A percentile compares a stretch with the other conserved stretches of the same genome.
These are phyloP conservation scores for Amauroascus niger DNA, from an alignment of 2,329 filamentous ascomycete genomes.

Conservation along the genomic window DNA sequence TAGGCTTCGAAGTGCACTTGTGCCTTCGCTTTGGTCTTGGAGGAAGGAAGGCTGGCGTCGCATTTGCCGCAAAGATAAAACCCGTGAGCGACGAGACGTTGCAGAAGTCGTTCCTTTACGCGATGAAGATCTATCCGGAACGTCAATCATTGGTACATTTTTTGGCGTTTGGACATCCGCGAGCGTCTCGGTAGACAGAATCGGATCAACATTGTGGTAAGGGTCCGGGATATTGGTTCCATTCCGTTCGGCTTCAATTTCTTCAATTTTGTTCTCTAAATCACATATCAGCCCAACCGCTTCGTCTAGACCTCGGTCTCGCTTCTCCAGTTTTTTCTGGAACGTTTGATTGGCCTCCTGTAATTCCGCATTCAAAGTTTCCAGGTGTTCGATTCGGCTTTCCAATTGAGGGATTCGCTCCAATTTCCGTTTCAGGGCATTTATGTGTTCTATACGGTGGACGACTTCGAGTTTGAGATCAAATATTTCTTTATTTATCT, in stretches of 20 bases:
- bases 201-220: not conserved
- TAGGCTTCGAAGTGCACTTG: slow-evolving; percentile 33
- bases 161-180: slow-evolving; percentile 20
- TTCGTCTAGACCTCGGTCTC: slow-evolving; percentile 35
- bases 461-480: slow-evolving; percentile 37
- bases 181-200: not conserved
- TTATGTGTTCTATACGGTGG: slow-evolving; percentile 32
- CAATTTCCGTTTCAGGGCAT: slow-evolving; percentile 30
- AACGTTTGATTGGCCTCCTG: slow-evolving; percentile 33
- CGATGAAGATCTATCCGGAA: slow-evolving; percentile 35
- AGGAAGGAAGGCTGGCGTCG: slow-evolving; percentile 31
- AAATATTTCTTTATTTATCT: slow-evolving; percentile 37
- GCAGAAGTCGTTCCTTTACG: slow-evolving; percentile 22
- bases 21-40: slow-evolving; percentile 29
- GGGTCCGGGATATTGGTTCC: not conserved
- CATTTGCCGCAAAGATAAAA: slow-evolving; percentile 25
- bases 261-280: slow-evolving; percentile 33
- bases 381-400: slow-evolving; percentile 31
- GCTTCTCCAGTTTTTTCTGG: slow-evolving; percentile 31
- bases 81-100: slow-evolving; percentile 17
- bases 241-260: slow-evolving; percentile 17
- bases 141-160: slow-evolving; percentile 24
- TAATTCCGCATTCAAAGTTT: slow-evolving; percentile 29
- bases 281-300: slow-evolving; percentile 38
- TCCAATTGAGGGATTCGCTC: slow-evolving; percentile 32